Conservation (phyloP, 306 rosid species). For the Sesbania bispinosa region DNA sequence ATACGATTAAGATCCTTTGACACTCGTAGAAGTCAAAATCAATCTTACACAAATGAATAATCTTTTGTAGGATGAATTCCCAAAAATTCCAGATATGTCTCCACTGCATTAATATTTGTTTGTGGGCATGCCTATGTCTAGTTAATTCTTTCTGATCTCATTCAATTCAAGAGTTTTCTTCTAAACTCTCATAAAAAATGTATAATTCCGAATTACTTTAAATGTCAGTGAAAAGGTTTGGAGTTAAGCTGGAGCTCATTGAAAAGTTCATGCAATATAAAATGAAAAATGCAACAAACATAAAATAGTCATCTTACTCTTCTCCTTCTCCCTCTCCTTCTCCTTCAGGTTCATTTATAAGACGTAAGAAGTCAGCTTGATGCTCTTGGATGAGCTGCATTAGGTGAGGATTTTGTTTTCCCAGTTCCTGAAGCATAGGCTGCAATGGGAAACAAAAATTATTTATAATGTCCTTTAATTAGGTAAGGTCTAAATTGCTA, state of each 20-base stretch:
- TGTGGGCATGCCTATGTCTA: neutral
- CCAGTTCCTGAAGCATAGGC: slow-evolving; percentile 93
- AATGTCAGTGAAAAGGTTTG: neutral
- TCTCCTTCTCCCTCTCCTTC: slow-evolving; percentile 21
- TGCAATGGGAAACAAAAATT: slow-evolving; percentile 29
- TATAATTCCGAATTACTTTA: neutral
- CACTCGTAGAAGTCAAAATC: neutral
- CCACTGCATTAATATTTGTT: neutral
- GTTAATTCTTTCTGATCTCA: neutral
- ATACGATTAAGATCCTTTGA: neutral
- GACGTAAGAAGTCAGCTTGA: slow-evolving; percentile 68
- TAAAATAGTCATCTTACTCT: slow-evolving; percentile 50
- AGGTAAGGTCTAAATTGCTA: neutral
- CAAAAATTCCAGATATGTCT: neutral
- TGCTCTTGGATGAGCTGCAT: slow-evolving; percentile 71
- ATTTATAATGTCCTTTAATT: neutral
- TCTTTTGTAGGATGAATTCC: neutral
- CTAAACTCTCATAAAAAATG: neutral
- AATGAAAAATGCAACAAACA: neutral
- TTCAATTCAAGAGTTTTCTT: slow-evolving; percentile 4
- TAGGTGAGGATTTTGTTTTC: slow-evolving; percentile 75
- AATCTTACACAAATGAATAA: neutral
- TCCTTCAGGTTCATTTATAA: slow-evolving; percentile 87
- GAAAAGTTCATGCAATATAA: neutral
- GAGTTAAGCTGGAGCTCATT: neutral